A percentile compares a stretch with the other conserved stretches of the same genome.
These are phyloP conservation scores for Dianthus caryophyllus DNA, from an alignment of 148 eudicot species.

Conservation along the genomic window DNA sequence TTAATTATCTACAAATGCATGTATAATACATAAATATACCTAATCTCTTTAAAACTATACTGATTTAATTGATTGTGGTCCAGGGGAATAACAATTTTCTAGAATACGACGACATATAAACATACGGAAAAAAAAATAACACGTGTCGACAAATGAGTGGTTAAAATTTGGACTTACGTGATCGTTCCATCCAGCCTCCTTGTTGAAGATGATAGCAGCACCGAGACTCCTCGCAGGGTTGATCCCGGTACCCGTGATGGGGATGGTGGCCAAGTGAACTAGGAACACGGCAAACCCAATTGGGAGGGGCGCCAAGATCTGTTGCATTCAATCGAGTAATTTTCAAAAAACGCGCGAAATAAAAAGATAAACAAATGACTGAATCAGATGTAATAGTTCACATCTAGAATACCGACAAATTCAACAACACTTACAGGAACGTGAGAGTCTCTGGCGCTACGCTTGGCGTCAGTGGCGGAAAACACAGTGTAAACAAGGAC, in stretches of 20 bases:
- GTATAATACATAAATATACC: neutral
- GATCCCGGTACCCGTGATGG: constrained; percentile 62
- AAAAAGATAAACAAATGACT: no score
- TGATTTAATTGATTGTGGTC: no score
- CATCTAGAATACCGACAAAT: no score
- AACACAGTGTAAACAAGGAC: constrained; percentile 76
- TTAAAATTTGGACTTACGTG: constrained; percentile 37
- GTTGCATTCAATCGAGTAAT: no score
- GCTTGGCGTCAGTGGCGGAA: constrained; percentile 74
- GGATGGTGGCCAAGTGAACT: constrained; percentile 74
- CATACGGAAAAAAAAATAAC: no score
- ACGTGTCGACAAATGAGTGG: neutral
- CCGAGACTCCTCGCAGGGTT: constrained; percentile 72
- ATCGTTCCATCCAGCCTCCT: constrained; percentile 47
- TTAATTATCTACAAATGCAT: constrained; percentile 10
- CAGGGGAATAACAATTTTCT: no score
- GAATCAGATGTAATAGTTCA: no score
- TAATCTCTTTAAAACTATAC: neutral
- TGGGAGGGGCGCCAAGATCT: constrained; percentile 69
- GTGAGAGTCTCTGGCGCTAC: constrained; percentile 69
- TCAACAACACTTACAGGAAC: constrained; percentile 44
- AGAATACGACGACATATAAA: no score
- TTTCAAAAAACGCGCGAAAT: no score
- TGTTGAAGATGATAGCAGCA: constrained; percentile 62
- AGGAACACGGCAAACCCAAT: constrained; percentile 67